A percentile compares a stretch with the other conserved stretches of the same genome.
phyloP scores from a whole-genome alignment of 805 yeast species.

The Cyberlindnera meyerae region DNA sequence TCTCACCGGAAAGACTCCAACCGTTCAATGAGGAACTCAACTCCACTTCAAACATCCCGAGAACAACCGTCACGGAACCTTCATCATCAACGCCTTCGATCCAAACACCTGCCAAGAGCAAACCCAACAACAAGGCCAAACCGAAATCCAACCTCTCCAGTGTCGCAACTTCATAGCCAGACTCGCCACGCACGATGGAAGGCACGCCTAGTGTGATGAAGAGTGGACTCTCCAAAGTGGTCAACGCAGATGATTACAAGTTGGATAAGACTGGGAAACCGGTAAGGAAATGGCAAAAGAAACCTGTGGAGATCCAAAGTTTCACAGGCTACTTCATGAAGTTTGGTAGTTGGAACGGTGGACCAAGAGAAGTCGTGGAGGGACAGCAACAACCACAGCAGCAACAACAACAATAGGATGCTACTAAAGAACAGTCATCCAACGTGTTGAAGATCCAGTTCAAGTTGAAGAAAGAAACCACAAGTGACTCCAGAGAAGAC shows the following conservation, averaged over 20 bases:
- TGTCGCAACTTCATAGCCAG: conserved; percentile 10
- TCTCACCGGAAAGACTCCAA: conserved; percentile 12
- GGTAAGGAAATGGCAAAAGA: conserved; percentile 40
- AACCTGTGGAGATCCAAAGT: conserved; percentile 34
- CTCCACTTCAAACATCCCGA: conserved; percentile 1
- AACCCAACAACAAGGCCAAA: conserved; percentile 1
- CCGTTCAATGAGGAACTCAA: too few relatives aligned
- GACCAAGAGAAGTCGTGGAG: conserved; percentile 2
- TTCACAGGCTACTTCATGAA: conserved; percentile 41
- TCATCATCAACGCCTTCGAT: too few relatives aligned
- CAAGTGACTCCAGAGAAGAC: conserved; percentile 21
- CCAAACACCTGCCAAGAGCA: not conserved
- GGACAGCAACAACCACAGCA: too few relatives aligned
- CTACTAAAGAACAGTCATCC: too few relatives aligned
- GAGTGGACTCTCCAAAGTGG: conserved; percentile 10
- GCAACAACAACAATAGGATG: too few relatives aligned
- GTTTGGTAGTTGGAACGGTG: conserved; percentile 37
- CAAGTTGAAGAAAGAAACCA: conserved; percentile 20
- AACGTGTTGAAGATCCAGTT: conserved; percentile 20
- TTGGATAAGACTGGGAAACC: conserved; percentile 41
- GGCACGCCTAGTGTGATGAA: conserved; percentile 11
- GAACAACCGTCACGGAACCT: conserved; percentile 1
- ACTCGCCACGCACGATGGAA: conserved; percentile 13
- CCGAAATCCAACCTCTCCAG: not conserved
- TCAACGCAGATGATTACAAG: conserved; percentile 17